These are phyloP conservation scores for Puccinia novopanici DNA, from an alignment of 1,284 basidiomycete species.

Conservation along the genomic window DNA sequence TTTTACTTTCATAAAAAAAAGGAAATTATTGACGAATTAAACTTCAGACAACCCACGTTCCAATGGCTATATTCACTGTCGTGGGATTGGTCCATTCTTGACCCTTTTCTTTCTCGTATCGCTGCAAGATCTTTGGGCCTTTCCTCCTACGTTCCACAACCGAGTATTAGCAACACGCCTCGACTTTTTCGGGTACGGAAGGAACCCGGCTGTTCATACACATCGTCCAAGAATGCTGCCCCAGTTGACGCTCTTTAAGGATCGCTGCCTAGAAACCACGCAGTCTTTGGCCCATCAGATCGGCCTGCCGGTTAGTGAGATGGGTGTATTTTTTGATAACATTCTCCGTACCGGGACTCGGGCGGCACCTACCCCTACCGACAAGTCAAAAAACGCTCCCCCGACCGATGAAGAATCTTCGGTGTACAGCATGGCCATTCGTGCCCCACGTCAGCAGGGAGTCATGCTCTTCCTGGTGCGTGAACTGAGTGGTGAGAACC, in stretches of 20 bases:
- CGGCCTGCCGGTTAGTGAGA: slow-evolving; percentile 59
- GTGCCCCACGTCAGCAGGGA: slow-evolving; percentile 58
- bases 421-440: not conserved
- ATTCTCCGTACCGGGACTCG: slow-evolving; percentile 62
- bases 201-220: slow-evolving; percentile 26
- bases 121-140: slow-evolving; percentile 56
- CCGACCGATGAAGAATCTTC: slow-evolving; percentile 43
- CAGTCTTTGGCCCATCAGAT: slow-evolving; percentile 61
- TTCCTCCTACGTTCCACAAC: not conserved
- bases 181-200: slow-evolving; percentile 1
- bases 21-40: slow-evolving; percentile 62
- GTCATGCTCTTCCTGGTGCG: slow-evolving; percentile 64
- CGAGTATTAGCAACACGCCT: slow-evolving; percentile 28
- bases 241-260: slow-evolving; percentile 61
- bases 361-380: slow-evolving; percentile 16
- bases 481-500: slow-evolving; percentile 58
- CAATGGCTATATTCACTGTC: slow-evolving; percentile 64
- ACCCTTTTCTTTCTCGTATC: slow-evolving; percentile 62
- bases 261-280: slow-evolving; percentile 62
- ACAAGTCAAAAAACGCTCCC: not conserved
- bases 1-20: slow-evolving; percentile 55
- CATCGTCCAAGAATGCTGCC: slow-evolving; percentile 51
- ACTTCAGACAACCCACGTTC: slow-evolving; percentile 62
- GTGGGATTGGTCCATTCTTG: slow-evolving; percentile 63
- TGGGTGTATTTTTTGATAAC: slow-evolving; percentile 67